A percentile compares a stretch with the other conserved stretches of the same genome.
These are phyloP conservation scores for Cokeromyces recurvatus DNA, from an alignment of 371 early-diverging fungal species.

Conservation along the genomic window DNA sequence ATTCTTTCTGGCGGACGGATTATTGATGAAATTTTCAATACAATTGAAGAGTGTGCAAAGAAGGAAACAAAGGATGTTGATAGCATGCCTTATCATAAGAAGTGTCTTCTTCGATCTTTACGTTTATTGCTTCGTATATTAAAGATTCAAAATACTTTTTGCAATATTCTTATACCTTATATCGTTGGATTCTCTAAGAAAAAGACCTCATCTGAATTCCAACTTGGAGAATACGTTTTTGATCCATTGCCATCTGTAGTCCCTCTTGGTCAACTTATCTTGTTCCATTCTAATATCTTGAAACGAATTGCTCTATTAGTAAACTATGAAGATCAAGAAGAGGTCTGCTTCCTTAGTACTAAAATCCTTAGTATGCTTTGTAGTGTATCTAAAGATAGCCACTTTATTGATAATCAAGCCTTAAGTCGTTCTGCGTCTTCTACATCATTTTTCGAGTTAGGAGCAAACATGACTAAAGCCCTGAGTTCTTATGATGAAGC, in stretches of 20 bases:
- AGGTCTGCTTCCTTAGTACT: conserved; percentile 71
- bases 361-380: conserved; percentile 71
- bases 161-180: conserved; percentile 63
- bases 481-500: conserved; percentile 59
- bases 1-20: conserved; percentile 76
- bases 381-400: conserved; percentile 38
- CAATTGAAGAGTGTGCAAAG: conserved; percentile 60
- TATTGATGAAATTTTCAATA: conserved; percentile 59
- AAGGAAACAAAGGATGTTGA: conserved; percentile 36
- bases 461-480: conserved; percentile 65
- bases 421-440: neutral
- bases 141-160: conserved; percentile 61
- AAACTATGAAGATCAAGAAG: conserved; percentile 55
- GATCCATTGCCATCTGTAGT: conserved; percentile 50
- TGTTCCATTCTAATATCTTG: conserved; percentile 62
- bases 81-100: conserved; percentile 15
- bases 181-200: conserved; percentile 30
- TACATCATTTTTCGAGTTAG: conserved; percentile 25
- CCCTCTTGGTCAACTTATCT: conserved; percentile 74
- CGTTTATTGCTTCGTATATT: conserved; percentile 66
- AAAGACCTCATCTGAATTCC: conserved; percentile 23
- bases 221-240: conserved; percentile 21
- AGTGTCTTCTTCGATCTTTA: conserved; percentile 50
- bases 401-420: neutral
- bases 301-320: conserved; percentile 69